phyloP scores from a whole-genome alignment of 2,329 filamentous ascomycete species.

The Albifimbria verrucaria region DNA sequence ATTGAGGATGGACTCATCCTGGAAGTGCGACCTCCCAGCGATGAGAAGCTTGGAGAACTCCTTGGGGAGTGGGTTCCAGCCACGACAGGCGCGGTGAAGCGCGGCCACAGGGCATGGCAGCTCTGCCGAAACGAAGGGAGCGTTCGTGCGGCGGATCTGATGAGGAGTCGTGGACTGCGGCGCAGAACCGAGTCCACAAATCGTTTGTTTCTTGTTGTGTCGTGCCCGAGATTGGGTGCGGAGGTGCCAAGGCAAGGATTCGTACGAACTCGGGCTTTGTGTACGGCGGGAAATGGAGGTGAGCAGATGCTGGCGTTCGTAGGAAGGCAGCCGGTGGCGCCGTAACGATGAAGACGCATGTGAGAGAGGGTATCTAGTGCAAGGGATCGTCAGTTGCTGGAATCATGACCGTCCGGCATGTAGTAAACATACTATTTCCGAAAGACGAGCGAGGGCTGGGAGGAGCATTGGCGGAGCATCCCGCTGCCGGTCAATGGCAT shows the following conservation, averaged over 20 bases:
- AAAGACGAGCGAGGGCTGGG: slow-evolving; percentile 75
- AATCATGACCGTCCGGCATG: too few relatives aligned
- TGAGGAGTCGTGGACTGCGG: slow-evolving; percentile 85
- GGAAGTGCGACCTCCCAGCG: slow-evolving; percentile 64
- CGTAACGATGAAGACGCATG: slow-evolving; percentile 72
- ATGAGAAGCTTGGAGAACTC: slow-evolving; percentile 85
- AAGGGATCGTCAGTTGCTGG: slow-evolving; percentile 3
- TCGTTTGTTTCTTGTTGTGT: slow-evolving; percentile 55
- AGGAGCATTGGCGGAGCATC: slow-evolving; percentile 77
- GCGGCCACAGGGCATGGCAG: slow-evolving; percentile 75
- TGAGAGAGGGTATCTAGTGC: slow-evolving; percentile 77
- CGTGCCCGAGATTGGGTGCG: slow-evolving; percentile 45
- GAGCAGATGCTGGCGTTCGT: slow-evolving; percentile 66
- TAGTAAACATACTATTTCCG: slow-evolving; percentile 76
- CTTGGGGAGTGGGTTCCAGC: slow-evolving; percentile 70
- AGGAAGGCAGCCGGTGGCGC: slow-evolving; percentile 67
- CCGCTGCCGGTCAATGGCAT: slow-evolving; percentile 80
- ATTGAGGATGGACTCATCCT: slow-evolving; percentile 67
- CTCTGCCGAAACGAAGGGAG: slow-evolving; percentile 68
- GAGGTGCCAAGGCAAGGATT: slow-evolving; percentile 63
- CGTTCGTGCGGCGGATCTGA: slow-evolving; percentile 76
- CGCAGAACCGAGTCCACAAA: slow-evolving; percentile 77
- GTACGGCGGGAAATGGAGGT: slow-evolving; percentile 83
- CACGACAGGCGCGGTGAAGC: slow-evolving; percentile 75
- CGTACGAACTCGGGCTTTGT: slow-evolving; percentile 73